Base-by-base conservation (phyloP, 1,284 basidiomycete genomes). In the Fomitiporia mediterranea region DNA sequence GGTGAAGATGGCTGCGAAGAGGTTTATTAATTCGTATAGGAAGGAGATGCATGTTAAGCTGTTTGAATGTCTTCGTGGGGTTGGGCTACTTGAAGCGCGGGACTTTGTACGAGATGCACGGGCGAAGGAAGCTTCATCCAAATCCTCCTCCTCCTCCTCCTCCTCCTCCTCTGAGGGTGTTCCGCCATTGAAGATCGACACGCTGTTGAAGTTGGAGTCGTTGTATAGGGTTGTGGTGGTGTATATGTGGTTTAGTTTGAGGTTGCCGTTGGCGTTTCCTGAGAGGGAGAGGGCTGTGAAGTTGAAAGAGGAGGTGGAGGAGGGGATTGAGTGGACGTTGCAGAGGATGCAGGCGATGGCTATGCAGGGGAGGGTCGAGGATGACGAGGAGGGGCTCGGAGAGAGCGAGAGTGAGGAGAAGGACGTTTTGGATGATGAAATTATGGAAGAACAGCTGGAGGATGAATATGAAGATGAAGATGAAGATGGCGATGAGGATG, bases 211-310 rank as follows among this genome's bases (percentile, higher is more conserved):
- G n/a, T 74, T 98, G 35, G 96, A 98, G 70, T 77, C 79, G 2
- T 71, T 94, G 54, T 95, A 98, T 71, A 88, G 89, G 63, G 72
- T 83, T n/a, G 68, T 95, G 25, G 84, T 89, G 15, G 64, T 90
- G 17, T 98, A 98, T 69, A 75, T 93, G 53, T 99, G 96, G 96
- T 77, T 97, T 57, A 78, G 79, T 21, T 87, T 84, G 70, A 83
- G 95, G n/a, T 79, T 85, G 49, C 80, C 84, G 0, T 75, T 94
- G 46, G 78, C 83, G 9, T 98, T 91, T 68, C 74, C 80, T 15
- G 79, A 89, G 34, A 72, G 78, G 30, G 68, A 73, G 8, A 70
- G 76, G 39, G 86, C 83, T 0, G 65, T 71, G 3, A 69, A 68
- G 42, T 65, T 89, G 53, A 93, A 93, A 69, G 67, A 67, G n/a